Conservation (phyloP, 2,329 filamentous ascomycete species). For the Fusarium mexicanum region DNA sequence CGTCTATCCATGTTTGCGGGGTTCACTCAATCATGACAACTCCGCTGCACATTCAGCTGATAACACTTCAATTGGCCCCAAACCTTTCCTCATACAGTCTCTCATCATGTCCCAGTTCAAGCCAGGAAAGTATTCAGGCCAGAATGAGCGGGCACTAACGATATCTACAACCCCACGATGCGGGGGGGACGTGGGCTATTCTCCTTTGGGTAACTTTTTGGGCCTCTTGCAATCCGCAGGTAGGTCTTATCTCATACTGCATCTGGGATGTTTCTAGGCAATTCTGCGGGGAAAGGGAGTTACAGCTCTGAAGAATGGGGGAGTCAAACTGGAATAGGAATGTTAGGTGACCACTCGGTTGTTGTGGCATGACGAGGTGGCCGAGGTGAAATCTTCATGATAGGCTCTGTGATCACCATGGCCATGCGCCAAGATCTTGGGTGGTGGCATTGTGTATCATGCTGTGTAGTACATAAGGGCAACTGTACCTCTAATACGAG, state of each 20-base stretch:
- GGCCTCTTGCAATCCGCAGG: constrained; percentile 8
- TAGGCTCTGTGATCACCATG: neutral
- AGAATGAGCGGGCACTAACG: neutral
- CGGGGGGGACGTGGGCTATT: constrained; percentile 15
- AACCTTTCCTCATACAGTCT: neutral
- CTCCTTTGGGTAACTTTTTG: constrained; percentile 32
- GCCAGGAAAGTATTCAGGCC: constrained; percentile 26
- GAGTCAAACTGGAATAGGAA: constrained; percentile 8
- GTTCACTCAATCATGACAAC: neutral
- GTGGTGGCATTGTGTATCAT: neutral
- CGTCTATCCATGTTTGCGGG: neutral
- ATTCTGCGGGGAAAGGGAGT: neutral
- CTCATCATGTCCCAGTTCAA: constrained; percentile 4
- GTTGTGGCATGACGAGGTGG: neutral
- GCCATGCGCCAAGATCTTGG: constrained; percentile 12
- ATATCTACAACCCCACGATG: neutral
- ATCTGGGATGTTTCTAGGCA: constrained; percentile 23
- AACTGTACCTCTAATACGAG: neutral
- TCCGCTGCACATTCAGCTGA: neutral
- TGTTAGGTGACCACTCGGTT: constrained; percentile 8
- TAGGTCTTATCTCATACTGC: constrained; percentile 15
- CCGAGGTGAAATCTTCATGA: neutral
- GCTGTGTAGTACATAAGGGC: constrained; percentile 18
- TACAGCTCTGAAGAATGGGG: neutral
- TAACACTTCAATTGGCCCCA: neutral